These are phyloP conservation scores for Lithohypha guttulata DNA, from an alignment of 2,329 filamentous ascomycete species.

Conservation along the genomic window DNA sequence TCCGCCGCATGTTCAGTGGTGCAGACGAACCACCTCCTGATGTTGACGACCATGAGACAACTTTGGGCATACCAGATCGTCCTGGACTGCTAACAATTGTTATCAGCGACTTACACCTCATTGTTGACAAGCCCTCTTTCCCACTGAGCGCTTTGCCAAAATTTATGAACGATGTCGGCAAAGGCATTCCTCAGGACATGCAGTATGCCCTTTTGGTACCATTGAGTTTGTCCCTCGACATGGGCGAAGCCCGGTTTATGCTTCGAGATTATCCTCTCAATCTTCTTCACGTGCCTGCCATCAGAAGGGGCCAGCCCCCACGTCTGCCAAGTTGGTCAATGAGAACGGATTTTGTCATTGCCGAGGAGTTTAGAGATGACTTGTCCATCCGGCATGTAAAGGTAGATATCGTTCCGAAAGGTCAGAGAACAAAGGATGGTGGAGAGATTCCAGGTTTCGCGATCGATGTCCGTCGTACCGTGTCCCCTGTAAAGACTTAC, in stretches of 20 bases:
- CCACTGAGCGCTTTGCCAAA: constrained; percentile 68
- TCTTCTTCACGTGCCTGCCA: constrained; percentile 74
- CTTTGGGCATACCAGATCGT: constrained; percentile 73
- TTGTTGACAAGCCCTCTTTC: constrained; percentile 88
- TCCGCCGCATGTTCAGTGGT: constrained; percentile 72
- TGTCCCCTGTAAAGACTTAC: constrained; percentile 91
- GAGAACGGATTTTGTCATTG: constrained; percentile 85
- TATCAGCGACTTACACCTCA: constrained; percentile 73
- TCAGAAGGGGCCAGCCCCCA: constrained; percentile 68
- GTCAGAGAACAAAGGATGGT: constrained; percentile 43
- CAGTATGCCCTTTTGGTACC: constrained; percentile 82
- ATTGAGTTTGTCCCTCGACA: constrained; percentile 77
- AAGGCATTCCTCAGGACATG: constrained; percentile 89
- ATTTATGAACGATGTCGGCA: constrained; percentile 83
- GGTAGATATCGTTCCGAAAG: constrained; percentile 73
- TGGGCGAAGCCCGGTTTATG: constrained; percentile 79
- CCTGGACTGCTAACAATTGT: constrained; percentile 72
- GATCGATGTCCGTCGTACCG: constrained; percentile 79
- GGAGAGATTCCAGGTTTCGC: constrained; percentile 55
- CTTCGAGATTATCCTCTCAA: constrained; percentile 90
- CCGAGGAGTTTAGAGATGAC: constrained; percentile 75
- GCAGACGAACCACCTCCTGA: constrained; percentile 71
- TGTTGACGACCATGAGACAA: constrained; percentile 68
- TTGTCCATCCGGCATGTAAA: constrained; percentile 71
- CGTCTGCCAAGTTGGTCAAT: constrained; percentile 72